These are phyloP conservation scores for Protomyces inundatus DNA, from an alignment of 1,139 yeast genomes.

Conservation along the genomic window DNA sequence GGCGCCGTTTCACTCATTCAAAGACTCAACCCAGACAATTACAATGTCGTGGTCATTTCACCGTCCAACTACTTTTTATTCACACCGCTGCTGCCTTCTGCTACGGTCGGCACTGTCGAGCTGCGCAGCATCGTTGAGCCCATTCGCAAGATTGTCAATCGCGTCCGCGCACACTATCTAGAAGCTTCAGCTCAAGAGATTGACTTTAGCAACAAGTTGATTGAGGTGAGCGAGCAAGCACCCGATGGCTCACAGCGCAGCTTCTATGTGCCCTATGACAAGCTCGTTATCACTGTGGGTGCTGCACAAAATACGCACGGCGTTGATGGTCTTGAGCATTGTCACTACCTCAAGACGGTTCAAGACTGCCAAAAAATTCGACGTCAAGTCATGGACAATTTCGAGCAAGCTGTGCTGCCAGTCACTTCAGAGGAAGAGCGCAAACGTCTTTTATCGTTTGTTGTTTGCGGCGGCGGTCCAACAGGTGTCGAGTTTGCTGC, in stretches of 20 bases:
- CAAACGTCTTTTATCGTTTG: slow-evolving; percentile 54
- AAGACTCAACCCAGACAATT: slow-evolving; percentile 75
- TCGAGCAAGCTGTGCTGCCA: slow-evolving; percentile 30
- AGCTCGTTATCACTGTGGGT: slow-evolving; percentile 59
- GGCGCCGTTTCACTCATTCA: slow-evolving; percentile 68
- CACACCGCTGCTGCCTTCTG: slow-evolving; percentile 83
- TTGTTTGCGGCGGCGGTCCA: slow-evolving; percentile 67
- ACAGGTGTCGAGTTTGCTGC: slow-evolving; percentile 69
- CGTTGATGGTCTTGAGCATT: slow-evolving; percentile 56
- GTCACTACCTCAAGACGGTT: slow-evolving; percentile 58
- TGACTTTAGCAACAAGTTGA: slow-evolving; percentile 60
- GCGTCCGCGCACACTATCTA: slow-evolving; percentile 75
- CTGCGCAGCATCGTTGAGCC: slow-evolving; percentile 74
- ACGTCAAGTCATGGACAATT: slow-evolving; percentile 47
- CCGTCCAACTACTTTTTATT: slow-evolving; percentile 93
- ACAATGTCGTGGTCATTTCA: slow-evolving; percentile 82
- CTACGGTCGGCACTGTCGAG: slow-evolving; percentile 91
- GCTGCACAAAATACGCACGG: slow-evolving; percentile 62
- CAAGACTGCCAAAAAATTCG: slow-evolving; percentile 55
- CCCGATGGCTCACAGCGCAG: slow-evolving; percentile 52
- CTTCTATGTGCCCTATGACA: slow-evolving; percentile 57
- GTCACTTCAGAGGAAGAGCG: slow-evolving; percentile 50
- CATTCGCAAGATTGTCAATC: slow-evolving; percentile 54
- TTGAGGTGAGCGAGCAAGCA: slow-evolving; percentile 54
- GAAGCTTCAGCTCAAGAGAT: slow-evolving; percentile 88